A percentile compares a stretch with the other conserved stretches of the same genome.
phyloP scores from a whole-genome alignment of 495 filamentous ascomycete genomes.

The Annulohypoxylon bovei region DNA sequence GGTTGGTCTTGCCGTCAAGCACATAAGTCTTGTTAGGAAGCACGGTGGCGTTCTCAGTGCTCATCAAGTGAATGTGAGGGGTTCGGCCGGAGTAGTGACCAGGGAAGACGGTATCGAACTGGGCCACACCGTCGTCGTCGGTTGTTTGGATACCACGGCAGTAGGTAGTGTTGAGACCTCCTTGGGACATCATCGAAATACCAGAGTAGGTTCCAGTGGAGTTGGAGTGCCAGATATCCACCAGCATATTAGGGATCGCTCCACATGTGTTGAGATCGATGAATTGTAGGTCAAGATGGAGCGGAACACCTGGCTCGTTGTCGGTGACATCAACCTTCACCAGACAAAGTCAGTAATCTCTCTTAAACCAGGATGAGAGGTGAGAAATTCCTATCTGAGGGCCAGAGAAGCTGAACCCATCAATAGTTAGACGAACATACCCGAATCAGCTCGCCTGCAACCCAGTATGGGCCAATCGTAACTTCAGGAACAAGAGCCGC shows the following conservation, averaged over 20 bases:
- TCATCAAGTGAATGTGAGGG: conserved; percentile 57
- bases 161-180: conserved; percentile 58
- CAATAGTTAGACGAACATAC: conserved; percentile 10
- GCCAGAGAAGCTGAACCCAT: not conserved
- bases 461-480: conserved; percentile 56
- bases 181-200: conserved; percentile 40
- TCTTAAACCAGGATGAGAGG: not conserved
- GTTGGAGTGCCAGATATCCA: conserved; percentile 64
- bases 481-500: conserved; percentile 52
- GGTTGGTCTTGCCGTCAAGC: conserved; percentile 58
- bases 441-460: conserved; percentile 55
- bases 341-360: conserved; percentile 33
- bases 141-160: conserved; percentile 60
- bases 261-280: conserved; percentile 63
- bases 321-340: conserved; percentile 60
- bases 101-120: conserved; percentile 62
- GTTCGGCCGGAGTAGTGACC: conserved; percentile 64
- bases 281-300: conserved; percentile 66
- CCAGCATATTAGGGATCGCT: conserved; percentile 58
- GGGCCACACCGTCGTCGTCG: conserved; percentile 58
- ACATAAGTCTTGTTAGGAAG: conserved; percentile 58
- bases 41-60: conserved; percentile 53
- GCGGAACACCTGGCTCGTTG: conserved; percentile 55
- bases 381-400: not conserved
- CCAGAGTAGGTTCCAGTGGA: conserved; percentile 64